Evolutionary conservation across 1,139 yeast species (phyloP).

Genomic region (Hyphopichia pseudoburtonii): DNA sequence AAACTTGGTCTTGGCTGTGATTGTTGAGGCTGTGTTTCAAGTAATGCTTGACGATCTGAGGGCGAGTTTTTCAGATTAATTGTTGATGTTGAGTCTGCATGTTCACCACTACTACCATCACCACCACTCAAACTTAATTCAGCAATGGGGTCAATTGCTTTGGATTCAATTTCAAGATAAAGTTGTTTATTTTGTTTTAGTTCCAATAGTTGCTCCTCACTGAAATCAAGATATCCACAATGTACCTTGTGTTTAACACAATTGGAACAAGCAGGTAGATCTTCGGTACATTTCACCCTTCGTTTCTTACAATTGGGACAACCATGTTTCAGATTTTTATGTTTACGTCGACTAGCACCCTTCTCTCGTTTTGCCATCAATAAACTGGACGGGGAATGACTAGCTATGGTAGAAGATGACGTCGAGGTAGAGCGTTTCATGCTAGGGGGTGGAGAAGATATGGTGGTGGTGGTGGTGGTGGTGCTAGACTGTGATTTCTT

Average conservation of each 20-base stretch:
- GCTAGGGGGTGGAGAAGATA: too few species aligned
- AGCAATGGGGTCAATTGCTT: neutral
- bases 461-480: too few species aligned
- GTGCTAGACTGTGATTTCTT: neutral
- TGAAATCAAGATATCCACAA: conserved; percentile 42
- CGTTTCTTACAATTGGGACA: conserved; percentile 48
- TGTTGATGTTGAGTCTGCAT: neutral
- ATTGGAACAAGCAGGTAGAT: conserved; percentile 41
- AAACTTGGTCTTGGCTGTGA: too few species aligned
- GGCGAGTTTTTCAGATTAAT: too few species aligned
- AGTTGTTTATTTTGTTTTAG: conserved; percentile 12
- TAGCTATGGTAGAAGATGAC: neutral
- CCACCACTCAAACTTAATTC: too few species aligned
- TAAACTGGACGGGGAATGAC: neutral
- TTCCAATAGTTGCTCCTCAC: conserved; percentile 34
- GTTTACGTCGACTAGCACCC: conserved; percentile 24
- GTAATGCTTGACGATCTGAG: too few species aligned
- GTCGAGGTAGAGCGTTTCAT: too few species aligned
- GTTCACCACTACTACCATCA: too few species aligned
- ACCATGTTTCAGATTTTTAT: conserved; percentile 35
- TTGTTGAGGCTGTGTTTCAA: too few species aligned
- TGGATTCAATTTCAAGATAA: neutral
- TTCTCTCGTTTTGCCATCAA: conserved; percentile 6
- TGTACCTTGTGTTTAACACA: conserved; percentile 42
- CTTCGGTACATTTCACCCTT: conserved; percentile 45